Evolutionary conservation across 441 rosid genomes (phyloP).

Genomic region (Omphalea diandra): DNA sequence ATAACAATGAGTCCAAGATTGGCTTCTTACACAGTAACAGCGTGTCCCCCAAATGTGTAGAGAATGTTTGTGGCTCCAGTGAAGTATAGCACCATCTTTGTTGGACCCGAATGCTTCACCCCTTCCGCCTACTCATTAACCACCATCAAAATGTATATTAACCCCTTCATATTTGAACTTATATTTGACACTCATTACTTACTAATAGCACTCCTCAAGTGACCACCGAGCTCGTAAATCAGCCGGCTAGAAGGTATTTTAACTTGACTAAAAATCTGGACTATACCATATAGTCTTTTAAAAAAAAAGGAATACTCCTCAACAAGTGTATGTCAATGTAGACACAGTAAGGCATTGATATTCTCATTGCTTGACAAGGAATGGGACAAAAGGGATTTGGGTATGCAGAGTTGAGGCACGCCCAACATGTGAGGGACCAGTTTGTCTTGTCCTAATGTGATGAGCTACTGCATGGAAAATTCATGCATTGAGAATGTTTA

Average conservation of each 20-base stretch:
- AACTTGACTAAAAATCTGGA: too few relatives aligned
- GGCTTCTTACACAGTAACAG: constrained; percentile 95
- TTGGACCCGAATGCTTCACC: constrained; percentile 75
- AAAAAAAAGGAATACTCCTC: too few relatives aligned
- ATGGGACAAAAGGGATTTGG: constrained; percentile 30
- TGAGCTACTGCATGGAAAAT: constrained; percentile 1
- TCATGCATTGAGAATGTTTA: neutral
- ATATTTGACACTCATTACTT: too few relatives aligned
- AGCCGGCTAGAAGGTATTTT: too few relatives aligned
- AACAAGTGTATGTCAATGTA: too few relatives aligned
- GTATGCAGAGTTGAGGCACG: constrained; percentile 24
- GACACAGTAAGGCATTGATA: too few relatives aligned
- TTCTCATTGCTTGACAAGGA: constrained; percentile 9
- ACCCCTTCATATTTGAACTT: too few relatives aligned
- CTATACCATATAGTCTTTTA: too few relatives aligned
- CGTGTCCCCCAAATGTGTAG: constrained; percentile 98
- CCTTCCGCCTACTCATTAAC: constrained; percentile 48
- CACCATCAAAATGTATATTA: too few relatives aligned
- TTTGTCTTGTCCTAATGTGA: constrained; percentile 8
- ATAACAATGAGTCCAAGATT: constrained; percentile 25
- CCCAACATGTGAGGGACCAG: constrained; percentile 25
- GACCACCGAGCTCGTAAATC: too few relatives aligned
- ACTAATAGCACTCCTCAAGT: too few relatives aligned
- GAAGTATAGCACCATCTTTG: constrained; percentile 81
- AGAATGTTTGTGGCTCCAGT: constrained; percentile 97